Evolutionary conservation across 148 eudicot species (phyloP).

Genomic region (Vaccinium macrocarpon): DNA sequence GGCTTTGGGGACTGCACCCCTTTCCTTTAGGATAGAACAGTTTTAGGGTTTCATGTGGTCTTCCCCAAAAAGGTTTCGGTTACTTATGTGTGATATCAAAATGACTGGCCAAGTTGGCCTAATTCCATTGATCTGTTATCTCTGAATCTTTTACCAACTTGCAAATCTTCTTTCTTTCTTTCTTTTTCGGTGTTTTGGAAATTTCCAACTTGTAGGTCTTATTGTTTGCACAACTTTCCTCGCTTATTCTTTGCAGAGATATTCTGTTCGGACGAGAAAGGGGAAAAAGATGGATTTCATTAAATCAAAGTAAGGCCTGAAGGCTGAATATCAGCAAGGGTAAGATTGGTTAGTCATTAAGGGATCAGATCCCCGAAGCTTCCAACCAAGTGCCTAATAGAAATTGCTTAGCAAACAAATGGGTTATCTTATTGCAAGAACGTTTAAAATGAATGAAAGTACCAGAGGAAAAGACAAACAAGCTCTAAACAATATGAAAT

Average conservation of each 20-base stretch:
- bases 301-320: too few relatives aligned
- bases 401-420: too few relatives aligned
- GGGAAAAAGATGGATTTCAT: not conserved
- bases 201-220: not conserved
- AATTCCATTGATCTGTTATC: constrained; percentile 4
- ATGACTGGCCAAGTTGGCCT: constrained; percentile 15
- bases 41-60: not conserved
- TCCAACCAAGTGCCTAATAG: too few relatives aligned
- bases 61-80: not conserved
- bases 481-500: not conserved
- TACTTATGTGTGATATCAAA: constrained; percentile 10
- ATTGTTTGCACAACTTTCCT: not conserved
- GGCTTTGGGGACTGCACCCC: not conserved
- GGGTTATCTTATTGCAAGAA: too few relatives aligned
- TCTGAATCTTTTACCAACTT: not conserved
- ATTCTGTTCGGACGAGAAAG: not conserved
- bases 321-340: too few relatives aligned
- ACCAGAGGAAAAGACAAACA: not conserved
- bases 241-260: not conserved
- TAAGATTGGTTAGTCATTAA: too few relatives aligned
- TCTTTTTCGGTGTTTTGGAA: too few relatives aligned
- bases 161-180: not conserved
- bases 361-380: too few relatives aligned
- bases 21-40: not conserved
- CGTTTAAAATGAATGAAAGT: too few relatives aligned